Conservation (phyloP, 129 eudicot species). For the Helianthus tuberosus region DNA sequence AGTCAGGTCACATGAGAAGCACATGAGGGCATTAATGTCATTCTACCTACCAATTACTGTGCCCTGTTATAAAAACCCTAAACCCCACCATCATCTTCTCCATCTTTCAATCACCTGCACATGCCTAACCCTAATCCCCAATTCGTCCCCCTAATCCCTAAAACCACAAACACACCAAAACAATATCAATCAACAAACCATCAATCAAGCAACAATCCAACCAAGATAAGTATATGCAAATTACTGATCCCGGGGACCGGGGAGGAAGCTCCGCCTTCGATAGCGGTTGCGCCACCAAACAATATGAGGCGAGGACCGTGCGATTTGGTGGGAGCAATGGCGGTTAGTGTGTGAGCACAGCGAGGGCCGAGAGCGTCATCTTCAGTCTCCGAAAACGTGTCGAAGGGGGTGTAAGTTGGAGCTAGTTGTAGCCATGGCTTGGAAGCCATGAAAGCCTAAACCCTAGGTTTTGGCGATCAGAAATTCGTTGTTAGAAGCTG, state of each 20-base stretch:
- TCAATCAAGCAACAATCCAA: neutral
- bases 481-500: neutral
- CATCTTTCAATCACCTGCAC: too few relatives aligned
- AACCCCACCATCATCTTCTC: too few relatives aligned
- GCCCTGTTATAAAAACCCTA: too few relatives aligned
- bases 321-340: constrained; percentile 78
- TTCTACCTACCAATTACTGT: too few relatives aligned
- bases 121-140: too few relatives aligned
- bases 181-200: neutral
- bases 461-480: neutral
- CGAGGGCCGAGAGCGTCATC: constrained; percentile 93
- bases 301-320: constrained; percentile 89
- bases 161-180: constrained; percentile 11
- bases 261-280: constrained; percentile 76
- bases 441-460: constrained; percentile 62
- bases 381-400: constrained; percentile 68
- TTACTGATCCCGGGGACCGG: constrained; percentile 82
- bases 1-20: too few relatives aligned
- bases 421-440: constrained; percentile 89
- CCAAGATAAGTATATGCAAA: neutral
- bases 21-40: too few relatives aligned
- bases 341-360: too few relatives aligned
- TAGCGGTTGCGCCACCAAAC: constrained; percentile 96
- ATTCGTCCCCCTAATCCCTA: too few relatives aligned
- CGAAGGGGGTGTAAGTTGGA: constrained; percentile 58